Evolutionary conservation across 2,329 filamentous ascomycete species (phyloP), one percentile per base, ranked within the genome.

Genomic region (Aspergillus quadricinctus): DNA sequence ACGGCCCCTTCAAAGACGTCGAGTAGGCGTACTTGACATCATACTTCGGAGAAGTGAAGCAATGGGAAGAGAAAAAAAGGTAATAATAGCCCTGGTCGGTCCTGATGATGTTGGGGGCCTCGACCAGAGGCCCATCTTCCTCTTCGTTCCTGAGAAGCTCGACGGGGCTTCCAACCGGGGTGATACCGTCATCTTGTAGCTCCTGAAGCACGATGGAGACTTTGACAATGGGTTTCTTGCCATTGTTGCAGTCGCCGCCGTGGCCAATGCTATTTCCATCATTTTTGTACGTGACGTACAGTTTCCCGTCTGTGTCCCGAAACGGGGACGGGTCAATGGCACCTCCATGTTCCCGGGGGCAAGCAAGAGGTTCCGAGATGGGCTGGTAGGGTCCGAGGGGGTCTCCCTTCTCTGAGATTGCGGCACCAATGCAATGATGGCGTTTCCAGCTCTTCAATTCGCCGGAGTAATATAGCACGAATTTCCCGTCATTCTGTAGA

Each of bases 321-420:
- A 86, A 87, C 3, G 81, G 82, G 0, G 82, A 77, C 0, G 84
- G 77, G 64, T 88, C 85, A 60, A 88, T 87, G 43, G 83, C 81
- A 50, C 84, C 85, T 25, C 84, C 84, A 50, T 76, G 64, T 48
- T 72, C 67, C 17, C 75, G 63, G 1, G 81, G 78, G 60, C 84
- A 87, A 27, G 77, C 78, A 29, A 85, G 72, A 1, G 81, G 78
- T 19, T 72, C 62, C 8, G 72, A 65, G 6, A 74, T 63, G 1
- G 83, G 76, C 7, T 57, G 65, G 64, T 82, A 87, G 0, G 83
- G 83, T 3, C 69, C 68, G 9, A 66, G 11, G 4, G 66, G 66
- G 46, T 62, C 57, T 0, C 55, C 60, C 35, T 49, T 58, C 11
- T 63, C 56, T 9, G 68, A 78, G 9, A 78, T 76, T 3, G 83